These are phyloP conservation scores for Komagataella populi DNA, from an alignment of 805 yeast species.

Conservation along the genomic window DNA sequence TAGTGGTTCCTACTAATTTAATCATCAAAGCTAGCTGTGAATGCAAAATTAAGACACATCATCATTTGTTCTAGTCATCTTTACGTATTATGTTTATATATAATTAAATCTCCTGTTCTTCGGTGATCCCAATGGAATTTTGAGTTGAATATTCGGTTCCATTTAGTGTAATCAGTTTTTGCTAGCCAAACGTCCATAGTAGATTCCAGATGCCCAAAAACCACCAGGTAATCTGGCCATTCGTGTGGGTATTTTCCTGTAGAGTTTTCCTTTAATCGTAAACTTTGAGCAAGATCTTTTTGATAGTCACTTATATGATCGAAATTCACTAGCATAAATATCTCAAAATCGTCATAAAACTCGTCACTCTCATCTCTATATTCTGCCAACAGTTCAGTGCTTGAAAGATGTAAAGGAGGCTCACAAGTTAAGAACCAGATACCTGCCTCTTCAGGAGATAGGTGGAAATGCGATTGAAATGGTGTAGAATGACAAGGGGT, in stretches of 20 bases:
- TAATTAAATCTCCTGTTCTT: constrained; percentile 64
- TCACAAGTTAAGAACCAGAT: constrained; percentile 83
- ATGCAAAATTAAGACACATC: neutral
- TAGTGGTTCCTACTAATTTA: neutral
- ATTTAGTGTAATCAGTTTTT: constrained; percentile 25
- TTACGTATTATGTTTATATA: constrained; percentile 23
- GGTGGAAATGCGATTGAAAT: constrained; percentile 74
- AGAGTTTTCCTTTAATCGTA: neutral
- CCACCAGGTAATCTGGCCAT: constrained; percentile 67
- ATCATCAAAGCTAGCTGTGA: neutral
- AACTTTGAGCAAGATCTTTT: neutral
- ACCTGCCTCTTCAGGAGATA: constrained; percentile 24
- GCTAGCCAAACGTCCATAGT: constrained; percentile 25
- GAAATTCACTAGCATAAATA: constrained; percentile 41
- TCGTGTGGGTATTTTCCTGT: constrained; percentile 17
- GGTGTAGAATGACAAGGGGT: constrained; percentile 98
- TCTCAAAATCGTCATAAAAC: constrained; percentile 54
- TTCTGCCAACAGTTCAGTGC: constrained; percentile 16
- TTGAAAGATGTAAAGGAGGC: constrained; percentile 53
- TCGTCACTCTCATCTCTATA: constrained; percentile 84
- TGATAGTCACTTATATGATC: constrained; percentile 18
- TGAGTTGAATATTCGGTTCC: constrained; percentile 58
- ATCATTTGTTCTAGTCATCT: neutral
- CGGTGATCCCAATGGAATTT: constrained; percentile 79
- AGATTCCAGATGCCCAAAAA: constrained; percentile 52